Evolutionary conservation across 371 early-diverging fungal species (phyloP), one percentile per base, ranked within the genome.

Genomic region (Capillidium rhysosporum): DNA sequence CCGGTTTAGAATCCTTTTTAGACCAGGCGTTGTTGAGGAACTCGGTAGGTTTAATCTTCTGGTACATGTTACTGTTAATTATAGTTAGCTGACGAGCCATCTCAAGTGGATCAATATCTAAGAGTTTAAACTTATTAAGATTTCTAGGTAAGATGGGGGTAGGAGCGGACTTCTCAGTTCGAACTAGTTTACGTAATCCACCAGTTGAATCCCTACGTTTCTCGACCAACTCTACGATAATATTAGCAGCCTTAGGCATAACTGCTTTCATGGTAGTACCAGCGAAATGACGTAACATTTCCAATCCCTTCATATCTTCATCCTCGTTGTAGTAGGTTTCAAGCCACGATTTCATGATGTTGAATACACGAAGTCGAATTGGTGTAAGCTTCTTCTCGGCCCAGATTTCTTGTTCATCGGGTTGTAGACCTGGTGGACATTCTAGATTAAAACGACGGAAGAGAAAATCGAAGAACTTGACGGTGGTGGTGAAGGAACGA

Each of bases 41-140:
- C 66, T 95, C 96, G 46, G 78, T 70, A 2, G 89, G 84, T 39
- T 76, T 71, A 54, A 95, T 86, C 52, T 75, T 75, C 65, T 74
- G 77, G 62, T 86, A 93, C 10, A 80, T 49, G 30, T 72, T 75
- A 18, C 77, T 80, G 58, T 92, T 89, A 55, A 91, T 76, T 46
- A 95, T 67, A 1, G 91, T 92, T 52, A 97, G 62, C 64, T 97
- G 96, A 10, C 98, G 72, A 0, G 94, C 93, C 26, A 95, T 56
- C 63, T 97, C 98, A 21, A 89, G 61, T 1, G 96, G 85, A 62
- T 93, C 90, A 20, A 92, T 65, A 47, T 95, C 93, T 41, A 80
- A 54, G 25, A 94, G 70, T 49, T 72, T 76, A 56, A 86, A 59
- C 38, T 68, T 68, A 34, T 71, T 72, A 56, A 81, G 55, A 52